Conservation (phyloP, 2,329 filamentous ascomycete genomes). For the Microcyclospora tardicrescens region DNA sequence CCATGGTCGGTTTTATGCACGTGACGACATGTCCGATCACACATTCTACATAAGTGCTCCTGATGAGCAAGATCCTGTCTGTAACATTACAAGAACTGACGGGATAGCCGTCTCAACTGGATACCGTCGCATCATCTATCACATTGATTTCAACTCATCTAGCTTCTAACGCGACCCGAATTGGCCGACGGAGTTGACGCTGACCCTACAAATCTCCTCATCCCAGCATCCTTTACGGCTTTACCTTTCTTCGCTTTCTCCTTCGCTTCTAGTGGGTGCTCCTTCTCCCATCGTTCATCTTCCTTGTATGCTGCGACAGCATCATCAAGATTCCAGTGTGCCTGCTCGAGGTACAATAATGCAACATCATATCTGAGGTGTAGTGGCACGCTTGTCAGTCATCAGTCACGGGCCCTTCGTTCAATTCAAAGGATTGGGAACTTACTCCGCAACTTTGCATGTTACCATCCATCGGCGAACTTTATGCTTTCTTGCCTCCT, state of each 20-base stretch:
- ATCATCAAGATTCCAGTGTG: slow-evolving; percentile 50
- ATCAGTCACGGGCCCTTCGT: slow-evolving; percentile 6
- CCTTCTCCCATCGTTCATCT: slow-evolving; percentile 64
- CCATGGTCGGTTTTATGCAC: too few species aligned
- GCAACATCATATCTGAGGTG: slow-evolving; percentile 52
- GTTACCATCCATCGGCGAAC: slow-evolving; percentile 67
- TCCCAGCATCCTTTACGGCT: slow-evolving; percentile 18
- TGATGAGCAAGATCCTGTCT: too few species aligned
- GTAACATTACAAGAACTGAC: too few species aligned
- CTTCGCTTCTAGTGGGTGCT: slow-evolving; percentile 45
- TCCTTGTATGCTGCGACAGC: slow-evolving; percentile 53
- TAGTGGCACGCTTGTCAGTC: slow-evolving; percentile 28
- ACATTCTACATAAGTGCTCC: too few species aligned
- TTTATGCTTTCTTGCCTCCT: slow-evolving; percentile 56
- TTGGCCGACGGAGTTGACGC: too few species aligned
- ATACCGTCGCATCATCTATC: too few species aligned
- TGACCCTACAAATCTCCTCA: slow-evolving; percentile 24
- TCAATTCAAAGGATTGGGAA: slow-evolving; percentile 5
- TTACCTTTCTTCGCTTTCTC: slow-evolving; percentile 34
- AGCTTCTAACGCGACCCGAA: too few species aligned
- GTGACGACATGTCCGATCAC: too few species aligned
- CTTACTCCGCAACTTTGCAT: slow-evolving; percentile 64
- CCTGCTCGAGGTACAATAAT: slow-evolving; percentile 59
- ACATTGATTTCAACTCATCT: too few species aligned
- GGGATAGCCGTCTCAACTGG: too few species aligned